Base-by-base conservation (phyloP, 495 filamentous ascomycete species). In the Glutinoglossum americanum region DNA sequence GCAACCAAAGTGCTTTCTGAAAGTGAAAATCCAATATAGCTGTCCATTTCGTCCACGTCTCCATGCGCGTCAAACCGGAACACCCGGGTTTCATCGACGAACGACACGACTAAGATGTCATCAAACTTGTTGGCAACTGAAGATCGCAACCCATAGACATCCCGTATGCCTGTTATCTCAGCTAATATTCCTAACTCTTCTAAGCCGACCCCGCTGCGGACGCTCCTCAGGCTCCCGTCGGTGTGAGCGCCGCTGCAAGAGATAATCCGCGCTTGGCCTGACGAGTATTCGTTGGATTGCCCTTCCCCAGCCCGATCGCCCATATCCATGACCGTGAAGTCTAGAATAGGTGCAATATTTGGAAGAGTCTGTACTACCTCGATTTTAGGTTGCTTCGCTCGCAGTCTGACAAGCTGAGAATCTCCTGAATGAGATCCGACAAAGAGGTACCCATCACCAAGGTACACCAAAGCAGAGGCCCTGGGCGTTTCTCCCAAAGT, bases 301-400 rank as follows among this genome's bases (percentile, higher is more conserved):
- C 80, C 80, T 59, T 90, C 86, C 49, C 79, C 80, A 54, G 81
- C 77, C 27, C 87, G 76, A 60, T 83, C 89, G 0, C 89, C 89
- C 73, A 96, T 82, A 64, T 97, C 90, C 85, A 97, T 93, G 11
- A 97, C 79, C 5, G 83, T 83, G 56, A 97, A 94, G 64, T 99
- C 92, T 15, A 95, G 68, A 47, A 97, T 85, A 1, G 92, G 92
- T 0, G 85, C 89, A 65, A 95, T 84, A 63, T 93, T 97, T 10
- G 79, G 69, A 55, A 96, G 69, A 0, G 79, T 84, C 68, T 97
- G 87, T 10, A 94, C 69, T 1, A 88, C 66, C 39, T 83, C 72
- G 32, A 90, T 64, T 0, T 71, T 69, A 26, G 72, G 70, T 45
- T 72, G 68, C 53, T 71, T 70, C 28, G 44, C 57, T 32, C n/a